Percentiles rank a stretch among this genome's conserved stretches.
phyloP scores from a whole-genome alignment of 2,329 filamentous ascomycete species.

The Aureobasidium lini region DNA sequence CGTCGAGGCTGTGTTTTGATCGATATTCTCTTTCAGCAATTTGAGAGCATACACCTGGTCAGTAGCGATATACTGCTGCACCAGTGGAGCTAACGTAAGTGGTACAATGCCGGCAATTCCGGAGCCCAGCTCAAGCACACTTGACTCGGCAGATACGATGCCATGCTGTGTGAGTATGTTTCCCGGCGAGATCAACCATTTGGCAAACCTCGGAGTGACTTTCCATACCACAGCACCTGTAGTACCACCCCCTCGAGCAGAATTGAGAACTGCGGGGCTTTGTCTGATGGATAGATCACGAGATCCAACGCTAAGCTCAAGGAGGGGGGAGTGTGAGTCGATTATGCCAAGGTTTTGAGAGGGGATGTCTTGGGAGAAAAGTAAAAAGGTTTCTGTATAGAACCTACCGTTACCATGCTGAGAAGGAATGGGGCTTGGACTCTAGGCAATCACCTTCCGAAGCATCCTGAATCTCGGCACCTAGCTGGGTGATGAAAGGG shows the following conservation, averaged over 20 bases:
- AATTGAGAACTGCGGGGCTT: constrained; percentile 74
- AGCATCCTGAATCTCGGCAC: constrained; percentile 32
- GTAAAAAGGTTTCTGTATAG: constrained; percentile 69
- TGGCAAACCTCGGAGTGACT: constrained; percentile 73
- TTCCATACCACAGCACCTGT: constrained; percentile 84
- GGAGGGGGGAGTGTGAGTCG: constrained; percentile 56
- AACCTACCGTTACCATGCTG: constrained; percentile 17
- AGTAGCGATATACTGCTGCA: constrained; percentile 66
- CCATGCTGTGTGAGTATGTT: constrained; percentile 56
- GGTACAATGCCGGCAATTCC: constrained; percentile 78
- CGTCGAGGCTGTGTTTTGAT: constrained; percentile 44
- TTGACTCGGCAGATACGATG: constrained; percentile 48
- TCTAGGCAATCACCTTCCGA: constrained; percentile 16
- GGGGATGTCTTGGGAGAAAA: constrained; percentile 71
- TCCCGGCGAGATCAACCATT: constrained; percentile 60
- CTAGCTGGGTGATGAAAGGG: constrained; percentile 26
- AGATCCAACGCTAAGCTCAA: constrained; percentile 58
- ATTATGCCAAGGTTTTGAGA: constrained; percentile 79
- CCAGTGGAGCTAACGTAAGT: constrained; percentile 54
- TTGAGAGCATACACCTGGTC: constrained; percentile 82
- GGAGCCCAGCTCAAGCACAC: constrained; percentile 76
- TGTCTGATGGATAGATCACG: constrained; percentile 71
- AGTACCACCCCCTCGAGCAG: constrained; percentile 63
- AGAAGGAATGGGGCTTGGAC: not conserved
- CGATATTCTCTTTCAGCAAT: constrained; percentile 68